Base-by-base conservation (phyloP, 768 basidiomycete species). In the Agrocybe praecox region DNA sequence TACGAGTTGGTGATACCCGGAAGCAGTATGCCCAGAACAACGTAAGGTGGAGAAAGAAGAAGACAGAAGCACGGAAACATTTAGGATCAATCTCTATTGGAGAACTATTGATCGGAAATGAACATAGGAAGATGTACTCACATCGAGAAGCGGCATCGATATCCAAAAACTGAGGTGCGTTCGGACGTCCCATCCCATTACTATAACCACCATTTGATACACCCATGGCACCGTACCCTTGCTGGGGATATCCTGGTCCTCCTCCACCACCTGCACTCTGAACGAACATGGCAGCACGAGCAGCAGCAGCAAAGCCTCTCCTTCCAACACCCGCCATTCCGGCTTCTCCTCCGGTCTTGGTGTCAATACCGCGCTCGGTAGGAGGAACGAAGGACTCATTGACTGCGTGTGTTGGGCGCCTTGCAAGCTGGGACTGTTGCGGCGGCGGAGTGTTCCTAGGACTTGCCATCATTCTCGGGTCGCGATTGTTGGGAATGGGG, bases 271-370 rank as follows among this genome's bases (percentile, higher is more conserved):
- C 51, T 21, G 24, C 2, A 44, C 24, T 43, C 17, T 54, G 54
- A n/a, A 68, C 69, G 49, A 76, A 74, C 75, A 76, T 77, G 11
- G 75, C 76, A 0, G 75, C 76, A 44, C 85, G 84, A 51, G 88
- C 85, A 10, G 84, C 90, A 17, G 92, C 90, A 0, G 86, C 87
- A 57, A 94, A 94, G 0, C 91, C 94, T 62, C 93, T 76, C 57
- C 94, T 76, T 8, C 94, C 94, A 7, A 96, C 92, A 9, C 94
- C 94, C 0, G 94, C 94, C 94, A 96, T 95, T 0, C 90, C 90
- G 9, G 90, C 90, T 52, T 79, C 85, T 7, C 90, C 90, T 3
- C 90, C 90, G 2, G 66, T 79, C 67, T 87, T 85, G n/a, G 90
- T 92, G 65, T 90, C 83, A 9, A 87, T 77, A 32, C 82, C 79